Percentiles rank a stretch among this genome's conserved stretches.
Evolutionary conservation across 805 yeast genomes (phyloP).

Genomic region (Hanseniaspora taiwanica): DNA sequence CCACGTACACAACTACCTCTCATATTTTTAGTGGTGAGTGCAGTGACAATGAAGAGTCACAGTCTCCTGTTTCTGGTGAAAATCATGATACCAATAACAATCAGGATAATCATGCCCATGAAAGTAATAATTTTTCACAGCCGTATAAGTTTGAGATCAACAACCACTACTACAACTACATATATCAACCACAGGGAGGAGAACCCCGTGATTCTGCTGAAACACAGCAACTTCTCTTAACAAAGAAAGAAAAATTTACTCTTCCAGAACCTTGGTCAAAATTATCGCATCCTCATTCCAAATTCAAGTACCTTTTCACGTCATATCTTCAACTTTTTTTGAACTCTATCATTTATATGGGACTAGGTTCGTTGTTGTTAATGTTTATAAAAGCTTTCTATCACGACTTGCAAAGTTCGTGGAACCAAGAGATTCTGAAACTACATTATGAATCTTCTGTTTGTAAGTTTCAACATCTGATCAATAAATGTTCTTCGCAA

Average conservation of each 20-base stretch:
- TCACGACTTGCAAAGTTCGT: conserved; percentile 38
- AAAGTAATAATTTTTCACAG: conserved; percentile 7
- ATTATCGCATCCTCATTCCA: conserved; percentile 36
- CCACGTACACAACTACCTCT: neutral
- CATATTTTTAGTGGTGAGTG: neutral
- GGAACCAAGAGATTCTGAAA: conserved; percentile 34
- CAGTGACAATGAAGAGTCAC: neutral
- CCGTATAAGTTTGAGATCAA: conserved; percentile 15
- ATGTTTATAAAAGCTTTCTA: conserved; percentile 35
- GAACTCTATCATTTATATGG: conserved; percentile 35
- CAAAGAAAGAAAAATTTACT: neutral
- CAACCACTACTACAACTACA: conserved; percentile 16
- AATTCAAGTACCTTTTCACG: conserved; percentile 41
- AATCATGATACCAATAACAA: neutral
- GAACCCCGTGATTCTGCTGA: conserved; percentile 2
- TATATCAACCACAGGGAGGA: conserved; percentile 1
- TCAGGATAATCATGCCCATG: neutral
- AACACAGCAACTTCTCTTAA: conserved; percentile 14
- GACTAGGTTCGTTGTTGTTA: conserved; percentile 31
- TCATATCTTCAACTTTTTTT: conserved; percentile 47
- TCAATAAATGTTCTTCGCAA: conserved; percentile 45
- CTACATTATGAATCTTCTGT: conserved; percentile 37
- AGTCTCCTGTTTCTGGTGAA: neutral
- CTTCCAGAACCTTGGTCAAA: conserved; percentile 52
- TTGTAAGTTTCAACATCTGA: conserved; percentile 39